Base-by-base conservation (phyloP, 768 basidiomycete species). In the Hygrophorus pudorinus region DNA sequence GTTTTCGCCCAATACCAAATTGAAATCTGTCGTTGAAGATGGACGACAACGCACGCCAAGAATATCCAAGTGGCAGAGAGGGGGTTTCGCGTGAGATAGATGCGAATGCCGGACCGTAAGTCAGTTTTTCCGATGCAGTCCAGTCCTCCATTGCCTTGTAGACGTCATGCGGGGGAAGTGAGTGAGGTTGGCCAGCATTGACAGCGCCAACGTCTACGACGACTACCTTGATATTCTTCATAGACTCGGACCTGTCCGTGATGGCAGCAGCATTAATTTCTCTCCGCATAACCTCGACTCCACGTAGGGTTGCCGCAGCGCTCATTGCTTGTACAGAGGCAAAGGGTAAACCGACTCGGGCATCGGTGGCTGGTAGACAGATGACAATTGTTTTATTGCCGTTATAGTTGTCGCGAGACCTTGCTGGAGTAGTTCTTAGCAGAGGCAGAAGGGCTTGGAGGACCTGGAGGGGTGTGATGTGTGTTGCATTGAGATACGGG, bases 371-470 rank as follows among this genome's bases (percentile, higher is more conserved):
- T 0, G 88, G 85, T 7, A 89, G 63, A 56, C 86, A 88, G 29
- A 89, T 64, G 34, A 90, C 67, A 49, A 90, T 78, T 10, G 76
- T 70, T 54, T 78, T 78, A 41, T 68, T 67, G 41, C 70, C 63
- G 29, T 71, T 66, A 59, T 20, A 27, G 33, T 44, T 48, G 12
- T 78, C 75, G 27, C 67, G 70, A 8, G 65, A 66, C 37, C 71
- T 73, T 37, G 68, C 71, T 1, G 81, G 72, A n/a, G 75, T 74
- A 12, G 77, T 70, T 46, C 87, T 83, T 36, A 91, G 67, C 24
- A 88, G 69, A 2, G 88, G 87, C 28, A 91, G 67, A 20, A 89
- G 68, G 1, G 79, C 73, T 51, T 90, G 87, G 33, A 90, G 71
- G 44, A 81, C 72, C 52, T 83, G 79, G 34, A 90, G 71, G 9